Evolutionary conservation across 2,329 filamentous ascomycete species (phyloP), one percentile per base, ranked within the genome.

Genomic region (Parascedosporium putredinis): DNA sequence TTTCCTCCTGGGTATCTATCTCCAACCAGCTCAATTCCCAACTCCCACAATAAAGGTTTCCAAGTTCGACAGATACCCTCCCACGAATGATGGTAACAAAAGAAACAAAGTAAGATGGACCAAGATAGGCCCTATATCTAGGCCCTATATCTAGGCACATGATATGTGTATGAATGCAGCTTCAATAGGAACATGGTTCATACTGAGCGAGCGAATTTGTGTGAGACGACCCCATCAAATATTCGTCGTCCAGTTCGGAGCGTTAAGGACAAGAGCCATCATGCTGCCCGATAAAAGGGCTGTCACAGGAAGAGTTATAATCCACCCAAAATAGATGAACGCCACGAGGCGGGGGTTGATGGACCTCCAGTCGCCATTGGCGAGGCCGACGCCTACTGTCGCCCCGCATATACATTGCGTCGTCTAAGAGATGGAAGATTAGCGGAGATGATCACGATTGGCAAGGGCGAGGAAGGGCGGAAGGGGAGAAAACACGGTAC

Each of bases 221-320:
- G n/a, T n/a, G n/a, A n/a, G n/a, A n/a, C n/a, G n/a, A n/a, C n/a
- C n/a, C n/a, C n/a, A n/a, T n/a, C n/a, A n/a, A n/a, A n/a, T n/a
- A n/a, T n/a, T n/a, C n/a, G 38, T 24, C 1, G 45, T 2, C 55
- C 62, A 70, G 8, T 63, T 61, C 3, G 76, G 76, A 12, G 75
- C 73, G 53, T 79, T 77, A 33, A 79, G 62, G 5, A 78, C 67
- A 8, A 79, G 60, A 1, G 66, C 76, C 75, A 78, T 78, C 38
- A 77, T 55, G 24, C 69, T 67, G 5, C 76, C 76, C 5, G 69
- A 72, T 6, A 79, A 62, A 3, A 72, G 56, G 4, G 65, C 73
- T 25, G 73, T 71, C n/a, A 70, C 64, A 0, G 73, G 74, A 9
- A 77, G 64, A 1, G 74, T 77, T 43, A 74, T 61, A 42, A 76